Evolutionary conservation across 2,329 filamentous ascomycete species (phyloP).

Genomic region (Paecilomyces sp.): DNA sequence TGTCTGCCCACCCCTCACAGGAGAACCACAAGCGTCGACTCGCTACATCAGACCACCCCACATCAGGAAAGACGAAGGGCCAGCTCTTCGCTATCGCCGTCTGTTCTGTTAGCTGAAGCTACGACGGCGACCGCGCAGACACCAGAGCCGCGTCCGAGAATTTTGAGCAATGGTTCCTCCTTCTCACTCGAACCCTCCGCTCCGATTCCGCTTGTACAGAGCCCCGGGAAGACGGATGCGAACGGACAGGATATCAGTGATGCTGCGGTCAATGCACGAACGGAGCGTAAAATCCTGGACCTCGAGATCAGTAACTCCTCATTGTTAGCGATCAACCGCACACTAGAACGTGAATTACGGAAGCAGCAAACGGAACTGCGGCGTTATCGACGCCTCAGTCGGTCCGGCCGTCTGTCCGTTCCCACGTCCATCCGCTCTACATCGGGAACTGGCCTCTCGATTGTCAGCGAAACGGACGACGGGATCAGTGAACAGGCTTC

Average conservation of each 20-base stretch:
- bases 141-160: slow-evolving; percentile 18
- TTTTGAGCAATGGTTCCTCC: slow-evolving; percentile 27
- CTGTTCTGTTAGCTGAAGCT: slow-evolving; percentile 12
- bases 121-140: slow-evolving; percentile 17
- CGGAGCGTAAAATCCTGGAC: slow-evolving; percentile 91
- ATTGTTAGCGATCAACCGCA: slow-evolving; percentile 88
- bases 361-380: slow-evolving; percentile 87
- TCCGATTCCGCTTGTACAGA: slow-evolving; percentile 52
- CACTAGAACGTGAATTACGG: slow-evolving; percentile 80
- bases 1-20: slow-evolving; percentile 13
- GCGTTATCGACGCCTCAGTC: slow-evolving; percentile 75
- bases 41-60: slow-evolving; percentile 10
- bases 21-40: slow-evolving; percentile 29
- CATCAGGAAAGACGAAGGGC: slow-evolving; percentile 18
- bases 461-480: slow-evolving; percentile 38
- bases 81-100: slow-evolving; percentile 24
- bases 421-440: slow-evolving; percentile 41
- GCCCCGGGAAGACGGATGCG: slow-evolving; percentile 39
- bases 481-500: slow-evolving; percentile 24
- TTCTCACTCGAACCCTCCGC: slow-evolving; percentile 31
- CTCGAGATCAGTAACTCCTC: slow-evolving; percentile 95
- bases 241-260: slow-evolving; percentile 57
- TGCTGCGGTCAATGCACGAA: slow-evolving; percentile 75
- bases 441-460: slow-evolving; percentile 38
- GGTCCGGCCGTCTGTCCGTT: slow-evolving; percentile 67